Evolutionary conservation across 768 basidiomycete species (phyloP), one percentile per base, ranked within the genome.

Genomic region (Kwoniella dendrophila): DNA sequence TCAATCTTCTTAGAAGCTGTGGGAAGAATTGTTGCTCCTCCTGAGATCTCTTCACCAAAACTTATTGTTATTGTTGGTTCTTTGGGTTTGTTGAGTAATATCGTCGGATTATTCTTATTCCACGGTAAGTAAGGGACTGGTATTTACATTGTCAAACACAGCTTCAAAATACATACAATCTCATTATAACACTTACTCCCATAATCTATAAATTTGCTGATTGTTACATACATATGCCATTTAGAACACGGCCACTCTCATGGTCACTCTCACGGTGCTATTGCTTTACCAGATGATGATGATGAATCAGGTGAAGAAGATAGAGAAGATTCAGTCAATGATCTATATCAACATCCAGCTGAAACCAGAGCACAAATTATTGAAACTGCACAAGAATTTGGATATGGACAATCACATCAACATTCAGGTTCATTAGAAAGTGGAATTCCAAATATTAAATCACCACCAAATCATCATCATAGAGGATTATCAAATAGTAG

Each of bases 1-100:
- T 92, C 93, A 4, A 97, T 99, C 67, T 87, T 85, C 47, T 81
- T 98, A 69, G 95, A 99, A 77, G 94, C 96, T 4, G 80, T 98
- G 47, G 86, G 90, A 65, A 85, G 96, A 40, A 92, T 97, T 82
- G 90, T 97, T 81, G 85, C 82, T 62, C 86, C 86, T 4, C 66
- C 79, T 90, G 95, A 96, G 77, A 89, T 99, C 36, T 87, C 87
- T 18, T 94, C 90, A 70, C 91, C 96, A 0, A 86, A 85, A 68
- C 82, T 99, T 14, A 85, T 99, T 32, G 90, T 97, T 8, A 80
- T 94, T 22, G 96, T 99, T 26, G 96, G 96, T 6, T 85, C 85
- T 26, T 82, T 92, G 12, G 96, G 96, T 34, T 81, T 99, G 12
- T 85, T 88, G 0, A 96, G 92, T 26, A 99, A 99, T 72, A 83